phyloP scores from a whole-genome alignment of 2,329 filamentous ascomycete species.

The Aaosphaeria pasadenensis region DNA sequence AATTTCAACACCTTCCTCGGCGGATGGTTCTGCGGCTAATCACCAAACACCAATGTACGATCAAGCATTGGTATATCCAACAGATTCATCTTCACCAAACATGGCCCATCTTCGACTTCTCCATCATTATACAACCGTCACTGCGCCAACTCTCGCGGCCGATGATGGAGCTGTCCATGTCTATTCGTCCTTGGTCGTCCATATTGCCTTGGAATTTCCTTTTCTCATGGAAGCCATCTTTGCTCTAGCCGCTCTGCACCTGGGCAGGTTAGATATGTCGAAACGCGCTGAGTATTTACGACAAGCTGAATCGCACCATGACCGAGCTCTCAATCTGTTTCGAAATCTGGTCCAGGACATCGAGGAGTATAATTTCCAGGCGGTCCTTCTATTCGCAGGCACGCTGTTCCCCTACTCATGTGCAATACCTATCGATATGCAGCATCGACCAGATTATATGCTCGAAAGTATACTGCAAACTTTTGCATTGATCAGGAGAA shows the following conservation, averaged over 20 bases:
- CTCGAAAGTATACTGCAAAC: conserved; percentile 22
- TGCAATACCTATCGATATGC: conserved; percentile 9
- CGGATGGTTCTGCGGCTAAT: conserved; percentile 6
- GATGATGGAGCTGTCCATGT: conserved; percentile 16
- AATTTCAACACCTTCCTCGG: conserved; percentile 13
- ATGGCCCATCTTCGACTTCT: conserved; percentile 25
- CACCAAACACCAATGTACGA: not conserved
- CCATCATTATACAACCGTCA: conserved; percentile 29
- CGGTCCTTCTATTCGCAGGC: conserved; percentile 26
- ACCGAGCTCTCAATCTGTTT: conserved; percentile 17
- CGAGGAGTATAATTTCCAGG: conserved; percentile 38
- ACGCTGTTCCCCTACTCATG: conserved; percentile 22
- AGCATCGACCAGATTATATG: conserved; percentile 11
- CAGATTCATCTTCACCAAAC: conserved; percentile 5
- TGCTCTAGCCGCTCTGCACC: conserved; percentile 44
- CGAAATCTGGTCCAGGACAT: conserved; percentile 25
- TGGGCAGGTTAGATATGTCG: conserved; percentile 33
- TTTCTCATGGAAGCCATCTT: conserved; percentile 46
- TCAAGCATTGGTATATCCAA: too few relatives aligned
- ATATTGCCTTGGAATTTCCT: conserved; percentile 39
- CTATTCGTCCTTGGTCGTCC: conserved; percentile 19
- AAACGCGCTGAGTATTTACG: conserved; percentile 10
- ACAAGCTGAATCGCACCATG: conserved; percentile 19
- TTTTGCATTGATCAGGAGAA: conserved; percentile 17
- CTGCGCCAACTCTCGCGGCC: conserved; percentile 18